A percentile compares a stretch with the other conserved stretches of the same genome.
These are phyloP conservation scores for Dictyostelium brefeldianum DNA, from an alignment of 78 protist species.

Conservation along the genomic window DNA sequence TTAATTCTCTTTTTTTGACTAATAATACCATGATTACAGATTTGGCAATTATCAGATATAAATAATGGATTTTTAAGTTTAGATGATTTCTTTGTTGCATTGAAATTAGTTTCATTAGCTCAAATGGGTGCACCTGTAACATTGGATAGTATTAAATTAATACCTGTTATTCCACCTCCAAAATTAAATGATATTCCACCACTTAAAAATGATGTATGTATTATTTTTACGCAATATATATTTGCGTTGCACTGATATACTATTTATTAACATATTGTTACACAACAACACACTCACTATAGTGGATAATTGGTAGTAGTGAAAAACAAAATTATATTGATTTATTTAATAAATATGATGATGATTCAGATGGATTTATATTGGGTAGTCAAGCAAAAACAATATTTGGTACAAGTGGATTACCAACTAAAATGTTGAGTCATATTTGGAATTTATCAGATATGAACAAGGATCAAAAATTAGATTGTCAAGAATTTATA, in stretches of 20 bases:
- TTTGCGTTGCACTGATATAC: too few relatives aligned
- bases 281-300: background rate
- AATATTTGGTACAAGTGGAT: constrained; percentile 37
- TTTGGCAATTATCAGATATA: constrained; percentile 65
- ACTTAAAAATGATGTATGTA: constrained; percentile 40
- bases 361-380: constrained; percentile 64
- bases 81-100: constrained; percentile 70
- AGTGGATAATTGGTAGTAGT: constrained; percentile 29
- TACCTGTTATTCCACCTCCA: constrained; percentile 78
- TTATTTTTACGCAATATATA: too few relatives aligned
- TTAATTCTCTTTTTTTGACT: background rate
- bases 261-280: too few relatives aligned
- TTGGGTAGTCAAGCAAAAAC: constrained; percentile 33
- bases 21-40: background rate
- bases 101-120: constrained; percentile 71
- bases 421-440: constrained; percentile 45
- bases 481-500: constrained; percentile 79
- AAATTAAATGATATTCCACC: constrained; percentile 52
- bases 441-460: constrained; percentile 70
- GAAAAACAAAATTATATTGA: constrained; percentile 56
- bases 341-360: constrained; percentile 53
- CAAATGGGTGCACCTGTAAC: constrained; percentile 72
- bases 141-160: constrained; percentile 45
- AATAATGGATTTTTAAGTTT: constrained; percentile 56
- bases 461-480: constrained; percentile 25